Percentiles rank a stretch among this genome's conserved stretches.
Evolutionary conservation across 2,329 filamentous ascomycete species (phyloP).

Genomic region (Claviceps spartinae): DNA sequence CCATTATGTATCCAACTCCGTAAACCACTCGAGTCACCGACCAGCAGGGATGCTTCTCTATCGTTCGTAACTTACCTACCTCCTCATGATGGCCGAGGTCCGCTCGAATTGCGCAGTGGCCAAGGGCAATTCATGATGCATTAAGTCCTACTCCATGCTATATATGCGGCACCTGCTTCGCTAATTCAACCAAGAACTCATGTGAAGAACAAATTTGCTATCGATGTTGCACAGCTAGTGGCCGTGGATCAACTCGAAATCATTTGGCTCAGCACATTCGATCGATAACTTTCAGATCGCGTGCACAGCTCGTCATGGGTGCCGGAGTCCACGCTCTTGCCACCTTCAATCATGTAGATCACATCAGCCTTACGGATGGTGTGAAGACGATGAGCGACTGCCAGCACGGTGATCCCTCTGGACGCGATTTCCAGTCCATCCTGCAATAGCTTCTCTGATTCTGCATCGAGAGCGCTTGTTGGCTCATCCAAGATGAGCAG

Average conservation of each 20-base stretch:
- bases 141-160: neutral
- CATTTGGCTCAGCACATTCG: conserved; percentile 1
- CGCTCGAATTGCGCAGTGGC: neutral
- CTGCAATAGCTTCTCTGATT: conserved; percentile 35
- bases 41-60: too few relatives aligned
- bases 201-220: neutral
- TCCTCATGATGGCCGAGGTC: neutral
- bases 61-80: too few relatives aligned
- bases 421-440: conserved; percentile 38
- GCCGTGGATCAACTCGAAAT: neutral
- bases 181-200: neutral
- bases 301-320: conserved; percentile 1
- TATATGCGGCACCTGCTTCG: neutral
- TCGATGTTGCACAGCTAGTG: too few relatives aligned
- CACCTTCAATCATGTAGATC: conserved; percentile 29
- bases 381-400: conserved; percentile 30
- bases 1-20: too few relatives aligned
- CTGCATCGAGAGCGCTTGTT: conserved; percentile 49
- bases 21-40: too few relatives aligned
- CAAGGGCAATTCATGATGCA: neutral
- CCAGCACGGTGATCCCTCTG: conserved; percentile 26
- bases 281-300: conserved; percentile 1
- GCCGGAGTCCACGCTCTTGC: conserved; percentile 20
- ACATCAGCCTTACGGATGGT: conserved; percentile 29
- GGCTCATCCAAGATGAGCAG: conserved; percentile 40